Base-by-base conservation (phyloP, 805 yeast genomes). In the Candida insectorum region DNA sequence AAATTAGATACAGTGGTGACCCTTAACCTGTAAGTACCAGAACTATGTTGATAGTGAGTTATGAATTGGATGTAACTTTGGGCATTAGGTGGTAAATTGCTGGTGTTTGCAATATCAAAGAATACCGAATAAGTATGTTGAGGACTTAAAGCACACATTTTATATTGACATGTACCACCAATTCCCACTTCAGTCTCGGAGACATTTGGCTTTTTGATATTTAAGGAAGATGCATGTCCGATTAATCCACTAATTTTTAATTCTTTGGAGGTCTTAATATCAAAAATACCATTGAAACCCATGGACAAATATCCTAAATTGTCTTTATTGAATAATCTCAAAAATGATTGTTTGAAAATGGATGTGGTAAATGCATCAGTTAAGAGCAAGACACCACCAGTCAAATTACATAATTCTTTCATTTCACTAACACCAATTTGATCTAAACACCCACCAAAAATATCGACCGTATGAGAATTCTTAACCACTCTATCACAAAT, bases 101-200 rank as follows among this genome's bases (percentile, higher is more conserved):
- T 45, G 5, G 61, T 55, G 42, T 62, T 69, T 15, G 55, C 48
- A 32, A 76, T 64, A 24, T 79, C 85, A 49, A 78, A 76, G 46
- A 69, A 73, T 3, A 80, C 38, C 0, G 75, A 77, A 54, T 77
- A 80, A 0, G 85, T 62, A 2, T 80, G 76, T 45, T 75, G 81
- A 4, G 79, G 73, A 28, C 71, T 60, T 3, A 75, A 61, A 22
- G 71, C 65, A 32, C 81, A 76, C 73, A 93, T 75, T 49, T 77
- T 79, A 88, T 95, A 93, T 42, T 83, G 79, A 37, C 85, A 80
- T 11, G 97, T 83, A 41, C 93, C 91, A 43, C 98, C 98, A 46
- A 87, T 73, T 43, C 98, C 99, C 40, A 91, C 77, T 60, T 88
- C 96, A 38, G 91, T 75, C 56, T 93, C 98, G 22, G 96, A 84